Evolutionary conservation across 2,329 filamentous ascomycete species (phyloP).

Genomic region (Colletotrichum nymphaeae): DNA sequence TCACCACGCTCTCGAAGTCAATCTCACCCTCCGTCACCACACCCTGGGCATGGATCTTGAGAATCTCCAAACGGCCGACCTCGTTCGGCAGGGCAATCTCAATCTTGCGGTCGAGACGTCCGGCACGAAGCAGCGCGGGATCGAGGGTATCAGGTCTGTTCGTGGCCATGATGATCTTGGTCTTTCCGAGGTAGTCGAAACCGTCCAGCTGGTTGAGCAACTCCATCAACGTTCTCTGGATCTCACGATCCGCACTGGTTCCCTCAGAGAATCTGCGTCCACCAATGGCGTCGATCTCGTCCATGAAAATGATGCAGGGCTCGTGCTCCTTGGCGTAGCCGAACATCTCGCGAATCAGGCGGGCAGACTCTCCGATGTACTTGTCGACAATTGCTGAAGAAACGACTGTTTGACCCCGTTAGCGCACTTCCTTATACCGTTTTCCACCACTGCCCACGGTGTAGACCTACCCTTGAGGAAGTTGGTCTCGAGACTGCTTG

Average conservation of each 20-base stretch:
- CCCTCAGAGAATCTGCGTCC: slow-evolving; percentile 97
- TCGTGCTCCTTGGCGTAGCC: slow-evolving; percentile 99
- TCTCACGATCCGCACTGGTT: slow-evolving; percentile 96
- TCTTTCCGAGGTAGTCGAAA: slow-evolving; percentile 99
- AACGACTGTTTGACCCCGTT: slow-evolving; percentile 72
- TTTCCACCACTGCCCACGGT: too few species aligned
- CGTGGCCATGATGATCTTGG: slow-evolving; percentile 99
- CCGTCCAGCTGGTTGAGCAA: slow-evolving; percentile 98
- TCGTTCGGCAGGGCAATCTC: slow-evolving; percentile 98
- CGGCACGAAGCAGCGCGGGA: slow-evolving; percentile 90
- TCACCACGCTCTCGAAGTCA: slow-evolving; percentile 98
- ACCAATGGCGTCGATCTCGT: slow-evolving; percentile 99
- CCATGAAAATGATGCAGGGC: slow-evolving; percentile 99
- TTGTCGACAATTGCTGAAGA: slow-evolving; percentile 99
- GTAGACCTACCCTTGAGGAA: slow-evolving; percentile 87
- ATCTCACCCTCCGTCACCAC: slow-evolving; percentile 94
- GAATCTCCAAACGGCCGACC: slow-evolving; percentile 93
- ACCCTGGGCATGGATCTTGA: slow-evolving; percentile 94
- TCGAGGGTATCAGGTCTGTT: slow-evolving; percentile 97
- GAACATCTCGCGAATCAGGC: slow-evolving; percentile 99
- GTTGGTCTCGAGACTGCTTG: slow-evolving; percentile 96
- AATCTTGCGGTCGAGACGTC: slow-evolving; percentile 95
- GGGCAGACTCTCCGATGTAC: slow-evolving; percentile 98
- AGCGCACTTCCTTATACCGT: slow-evolving; percentile 21
- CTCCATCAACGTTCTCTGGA: slow-evolving; percentile 98